Evolutionary conservation across 1,284 basidiomycete genomes (phyloP).

Genomic region (Ustilago shanxiensis): DNA sequence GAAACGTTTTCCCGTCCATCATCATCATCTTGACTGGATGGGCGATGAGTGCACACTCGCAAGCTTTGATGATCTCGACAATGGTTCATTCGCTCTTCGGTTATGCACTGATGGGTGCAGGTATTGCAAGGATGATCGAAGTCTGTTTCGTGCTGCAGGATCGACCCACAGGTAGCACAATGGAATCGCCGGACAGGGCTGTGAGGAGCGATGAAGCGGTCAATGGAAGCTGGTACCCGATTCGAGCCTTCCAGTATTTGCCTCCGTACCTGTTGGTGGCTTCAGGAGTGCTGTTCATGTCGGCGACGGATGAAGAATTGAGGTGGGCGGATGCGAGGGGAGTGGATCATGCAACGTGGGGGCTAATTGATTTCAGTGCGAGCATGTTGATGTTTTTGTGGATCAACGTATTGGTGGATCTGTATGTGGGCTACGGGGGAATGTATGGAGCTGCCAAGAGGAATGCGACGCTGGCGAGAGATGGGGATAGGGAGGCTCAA

Average conservation of each 20-base stretch:
- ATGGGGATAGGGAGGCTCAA: conserved; percentile 32
- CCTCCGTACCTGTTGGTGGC: conserved; percentile 64
- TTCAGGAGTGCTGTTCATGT: conserved; percentile 67
- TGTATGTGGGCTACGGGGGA: conserved; percentile 63
- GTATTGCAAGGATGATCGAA: conserved; percentile 84
- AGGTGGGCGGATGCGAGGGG: conserved; percentile 64
- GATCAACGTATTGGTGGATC: conserved; percentile 66
- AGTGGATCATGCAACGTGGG: conserved; percentile 67
- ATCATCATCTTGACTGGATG: conserved; percentile 82
- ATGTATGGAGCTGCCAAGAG: conserved; percentile 44
- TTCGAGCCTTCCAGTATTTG: conserved; percentile 63
- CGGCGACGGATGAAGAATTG: conserved; percentile 69
- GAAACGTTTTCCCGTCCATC: conserved; percentile 84
- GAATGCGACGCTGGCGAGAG: conserved; percentile 30
- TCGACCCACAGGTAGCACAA: conserved; percentile 57
- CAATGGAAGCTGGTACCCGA: conserved; percentile 53
- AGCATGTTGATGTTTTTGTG: conserved; percentile 64
- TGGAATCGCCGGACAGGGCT: conserved; percentile 12
- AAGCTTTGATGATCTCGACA: conserved; percentile 74
- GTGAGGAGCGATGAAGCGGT: conserved; percentile 19
- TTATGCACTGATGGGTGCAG: conserved; percentile 86
- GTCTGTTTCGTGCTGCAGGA: conserved; percentile 80
- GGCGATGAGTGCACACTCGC: conserved; percentile 92
- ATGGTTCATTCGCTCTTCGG: conserved; percentile 88
- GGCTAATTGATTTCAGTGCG: conserved; percentile 65